A percentile compares a stretch with the other conserved stretches of the same genome.
phyloP scores from a whole-genome alignment of 129 eudicot genomes.

The Flaveria trinervia region DNA sequence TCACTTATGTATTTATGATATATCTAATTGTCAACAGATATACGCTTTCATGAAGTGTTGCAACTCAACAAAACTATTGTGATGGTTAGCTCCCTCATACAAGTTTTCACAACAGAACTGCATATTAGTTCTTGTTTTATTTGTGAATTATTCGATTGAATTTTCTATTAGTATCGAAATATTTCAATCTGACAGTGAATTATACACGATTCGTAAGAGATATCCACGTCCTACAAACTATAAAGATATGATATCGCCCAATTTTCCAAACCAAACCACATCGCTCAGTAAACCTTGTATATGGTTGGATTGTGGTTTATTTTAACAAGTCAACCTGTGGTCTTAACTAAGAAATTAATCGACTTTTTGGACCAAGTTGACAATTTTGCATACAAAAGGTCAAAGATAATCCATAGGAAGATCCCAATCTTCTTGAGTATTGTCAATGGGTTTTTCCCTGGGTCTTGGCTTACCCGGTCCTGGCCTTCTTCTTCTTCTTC shows the following conservation, averaged over 20 bases:
- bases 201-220: too few species aligned
- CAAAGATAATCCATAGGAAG: constrained; percentile 82
- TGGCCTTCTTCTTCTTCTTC: constrained; percentile 28
- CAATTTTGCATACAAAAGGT: constrained; percentile 2
- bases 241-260: neutral
- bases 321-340: constrained; percentile 16
- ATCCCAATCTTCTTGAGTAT: constrained; percentile 58
- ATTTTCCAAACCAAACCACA: neutral
- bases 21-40: too few species aligned
- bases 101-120: too few species aligned
- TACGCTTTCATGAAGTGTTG: too few species aligned
- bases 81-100: too few species aligned
- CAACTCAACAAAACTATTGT: too few species aligned
- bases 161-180: too few species aligned
- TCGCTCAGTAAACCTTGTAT: neutral
- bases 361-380: constrained; percentile 4
- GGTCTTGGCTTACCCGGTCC: constrained; percentile 21
- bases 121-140: too few species aligned
- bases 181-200: too few species aligned
- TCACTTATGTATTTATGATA: too few species aligned
- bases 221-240: too few species aligned
- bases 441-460: constrained; percentile 35
- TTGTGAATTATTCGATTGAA: too few species aligned
- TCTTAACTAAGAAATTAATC: neutral
- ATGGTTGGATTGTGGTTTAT: neutral